Conservation (phyloP, 2,329 filamentous ascomycete genomes). For the Monosporascus cannonballus region DNA sequence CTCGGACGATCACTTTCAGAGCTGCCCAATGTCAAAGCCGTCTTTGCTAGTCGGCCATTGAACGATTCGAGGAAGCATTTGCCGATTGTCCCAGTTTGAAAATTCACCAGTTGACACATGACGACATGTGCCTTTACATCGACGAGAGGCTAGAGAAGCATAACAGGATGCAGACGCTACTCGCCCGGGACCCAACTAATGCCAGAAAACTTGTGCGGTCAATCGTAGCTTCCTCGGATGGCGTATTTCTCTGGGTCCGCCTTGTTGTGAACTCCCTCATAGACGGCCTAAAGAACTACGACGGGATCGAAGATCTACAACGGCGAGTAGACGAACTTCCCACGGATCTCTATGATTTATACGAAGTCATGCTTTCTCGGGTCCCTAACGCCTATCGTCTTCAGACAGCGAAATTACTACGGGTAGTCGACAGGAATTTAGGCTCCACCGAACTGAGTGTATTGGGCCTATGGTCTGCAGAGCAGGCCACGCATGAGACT, state of each 20-base stretch:
- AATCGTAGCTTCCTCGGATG: constrained; percentile 9
- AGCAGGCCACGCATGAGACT: constrained; percentile 6
- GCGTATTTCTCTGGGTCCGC: constrained; percentile 17
- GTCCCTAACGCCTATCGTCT: constrained; percentile 4
- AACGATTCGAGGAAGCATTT: constrained; percentile 10
- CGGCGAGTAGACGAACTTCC: constrained; percentile 10
- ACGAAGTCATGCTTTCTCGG: constrained; percentile 9
- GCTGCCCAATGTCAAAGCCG: constrained; percentile 12
- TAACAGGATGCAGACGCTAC: constrained; percentile 7
- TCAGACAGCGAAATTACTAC: constrained; percentile 8
- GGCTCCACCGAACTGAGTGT: background rate
- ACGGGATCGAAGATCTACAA: constrained; percentile 12
- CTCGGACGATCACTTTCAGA: constrained; percentile 4
- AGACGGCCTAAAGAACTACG: constrained; percentile 11
- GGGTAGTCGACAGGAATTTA: background rate
- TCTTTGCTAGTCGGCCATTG: constrained; percentile 14
- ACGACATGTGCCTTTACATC: constrained; percentile 13
- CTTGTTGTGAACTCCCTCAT: constrained; percentile 13
- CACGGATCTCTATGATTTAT: constrained; percentile 13
- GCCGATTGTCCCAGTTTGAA: constrained; percentile 4
- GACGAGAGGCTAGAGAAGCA: constrained; percentile 7
- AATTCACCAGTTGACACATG: constrained; percentile 12
- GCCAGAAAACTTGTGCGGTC: constrained; percentile 3
- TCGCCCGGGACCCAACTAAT: constrained; percentile 1
- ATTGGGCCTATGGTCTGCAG: constrained; percentile 14